phyloP scores from a whole-genome alignment of 768 basidiomycete genomes.

The Termitomyces sp. region DNA sequence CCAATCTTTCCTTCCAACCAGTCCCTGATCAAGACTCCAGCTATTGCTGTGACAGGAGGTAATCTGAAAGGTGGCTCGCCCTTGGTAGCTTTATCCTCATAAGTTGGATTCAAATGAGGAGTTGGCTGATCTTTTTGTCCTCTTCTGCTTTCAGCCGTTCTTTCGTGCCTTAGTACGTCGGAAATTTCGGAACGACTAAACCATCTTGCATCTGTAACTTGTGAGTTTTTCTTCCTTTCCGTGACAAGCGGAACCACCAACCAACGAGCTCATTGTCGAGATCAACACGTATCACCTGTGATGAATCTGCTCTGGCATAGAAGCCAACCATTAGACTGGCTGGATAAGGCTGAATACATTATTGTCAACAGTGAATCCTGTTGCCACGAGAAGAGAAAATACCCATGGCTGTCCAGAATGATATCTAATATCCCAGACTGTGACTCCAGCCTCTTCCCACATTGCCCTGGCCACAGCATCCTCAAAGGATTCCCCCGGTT shows the following conservation, averaged over 20 bases:
- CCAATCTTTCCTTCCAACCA: slow-evolving; percentile 65
- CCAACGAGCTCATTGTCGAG: slow-evolving; percentile 96
- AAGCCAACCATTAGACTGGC: slow-evolving; percentile 89
- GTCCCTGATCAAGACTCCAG: slow-evolving; percentile 77
- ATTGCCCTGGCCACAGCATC: slow-evolving; percentile 90
- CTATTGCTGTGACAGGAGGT: slow-evolving; percentile 75
- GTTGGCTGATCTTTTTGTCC: slow-evolving; percentile 22
- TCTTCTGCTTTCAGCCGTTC: slow-evolving; percentile 35
- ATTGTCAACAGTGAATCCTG: neutral
- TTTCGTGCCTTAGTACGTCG: slow-evolving; percentile 53
- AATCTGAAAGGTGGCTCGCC: slow-evolving; percentile 57
- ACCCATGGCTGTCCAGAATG: slow-evolving; percentile 89
- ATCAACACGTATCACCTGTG: slow-evolving; percentile 72
- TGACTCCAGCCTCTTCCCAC: slow-evolving; percentile 95
- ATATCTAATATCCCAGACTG: slow-evolving; percentile 76
- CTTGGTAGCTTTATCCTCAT: slow-evolving; percentile 19
- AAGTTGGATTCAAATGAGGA: slow-evolving; percentile 9
- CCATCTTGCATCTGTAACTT: slow-evolving; percentile 74
- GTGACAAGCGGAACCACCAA: slow-evolving; percentile 22
- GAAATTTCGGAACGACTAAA: slow-evolving; percentile 72
- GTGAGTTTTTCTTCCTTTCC: neutral
- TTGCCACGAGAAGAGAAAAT: neutral
- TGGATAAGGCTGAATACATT: slow-evolving; percentile 68
- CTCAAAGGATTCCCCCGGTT: slow-evolving; percentile 92
- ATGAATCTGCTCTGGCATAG: slow-evolving; percentile 71